Conservation (phyloP, 805 yeast genomes). For the Yueomyces sp. region DNA sequence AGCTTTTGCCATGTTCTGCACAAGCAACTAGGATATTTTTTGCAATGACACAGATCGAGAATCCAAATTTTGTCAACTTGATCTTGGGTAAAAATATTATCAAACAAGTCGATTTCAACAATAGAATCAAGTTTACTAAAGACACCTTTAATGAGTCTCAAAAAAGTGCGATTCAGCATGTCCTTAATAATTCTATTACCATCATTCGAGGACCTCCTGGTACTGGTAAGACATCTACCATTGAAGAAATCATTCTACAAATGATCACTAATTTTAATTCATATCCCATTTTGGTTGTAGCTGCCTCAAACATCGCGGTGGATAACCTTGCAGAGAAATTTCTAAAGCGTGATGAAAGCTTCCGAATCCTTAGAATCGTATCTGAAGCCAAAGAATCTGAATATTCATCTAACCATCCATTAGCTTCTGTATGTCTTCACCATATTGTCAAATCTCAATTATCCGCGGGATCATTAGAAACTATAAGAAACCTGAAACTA, state of each 20-base stretch:
- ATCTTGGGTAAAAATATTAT: conserved; percentile 42
- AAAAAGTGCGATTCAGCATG: conserved; percentile 40
- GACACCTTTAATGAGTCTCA: conserved; percentile 47
- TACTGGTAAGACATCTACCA: conserved; percentile 65
- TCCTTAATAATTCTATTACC: conserved; percentile 36
- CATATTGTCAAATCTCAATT: conserved; percentile 40
- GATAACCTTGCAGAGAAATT: conserved; percentile 66
- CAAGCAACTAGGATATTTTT: conserved; percentile 50
- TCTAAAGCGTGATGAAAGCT: conserved; percentile 34
- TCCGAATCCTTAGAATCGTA: conserved; percentile 41
- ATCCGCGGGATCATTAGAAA: conserved; percentile 31
- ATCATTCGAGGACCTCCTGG: conserved; percentile 74
- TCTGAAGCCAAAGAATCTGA: conserved; percentile 49
- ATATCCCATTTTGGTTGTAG: conserved; percentile 57
- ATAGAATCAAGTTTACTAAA: conserved; percentile 35
- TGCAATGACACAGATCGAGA: conserved; percentile 49
- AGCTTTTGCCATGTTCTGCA: conserved; percentile 46
- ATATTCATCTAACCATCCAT: conserved; percentile 42
- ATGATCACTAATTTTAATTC: conserved; percentile 40
- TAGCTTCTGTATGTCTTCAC: conserved; percentile 50
- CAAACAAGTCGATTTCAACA: conserved; percentile 42
- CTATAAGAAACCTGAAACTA: conserved; percentile 29
- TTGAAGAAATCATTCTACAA: conserved; percentile 49
- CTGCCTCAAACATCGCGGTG: conserved; percentile 65
- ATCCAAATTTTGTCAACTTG: conserved; percentile 37